Evolutionary conservation across 2,329 filamentous ascomycete species (phyloP).

Genomic region (Venturia carpophila): DNA sequence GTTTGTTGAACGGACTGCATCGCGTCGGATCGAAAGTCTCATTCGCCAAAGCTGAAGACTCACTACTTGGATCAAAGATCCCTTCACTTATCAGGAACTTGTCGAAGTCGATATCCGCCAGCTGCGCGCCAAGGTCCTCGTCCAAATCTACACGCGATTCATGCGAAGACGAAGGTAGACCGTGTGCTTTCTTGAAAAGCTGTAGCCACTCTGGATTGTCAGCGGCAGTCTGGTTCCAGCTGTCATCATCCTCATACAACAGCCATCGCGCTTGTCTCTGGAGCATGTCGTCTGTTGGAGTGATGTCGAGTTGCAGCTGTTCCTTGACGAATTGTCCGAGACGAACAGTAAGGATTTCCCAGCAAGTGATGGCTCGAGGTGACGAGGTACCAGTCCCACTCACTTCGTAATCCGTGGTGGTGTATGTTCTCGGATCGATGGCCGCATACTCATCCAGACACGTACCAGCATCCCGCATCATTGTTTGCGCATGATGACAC

Average conservation of each 20-base stretch:
- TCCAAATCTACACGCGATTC: constrained; percentile 14
- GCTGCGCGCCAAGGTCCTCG: constrained; percentile 18
- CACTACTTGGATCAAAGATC: not conserved
- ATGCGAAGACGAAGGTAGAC: constrained; percentile 13
- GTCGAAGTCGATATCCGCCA: constrained; percentile 13
- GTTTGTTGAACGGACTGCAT: not conserved
- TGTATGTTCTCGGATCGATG: not conserved
- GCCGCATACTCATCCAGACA: not conserved
- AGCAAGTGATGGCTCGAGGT: constrained; percentile 34
- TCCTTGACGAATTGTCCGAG: constrained; percentile 39
- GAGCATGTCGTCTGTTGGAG: constrained; percentile 43
- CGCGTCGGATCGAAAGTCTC: not conserved
- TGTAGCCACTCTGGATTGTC: constrained; percentile 27
- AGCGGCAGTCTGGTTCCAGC: constrained; percentile 39
- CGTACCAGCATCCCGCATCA: not conserved
- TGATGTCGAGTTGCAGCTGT: constrained; percentile 31
- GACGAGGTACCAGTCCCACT: constrained; percentile 14
- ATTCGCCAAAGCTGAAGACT: not conserved
- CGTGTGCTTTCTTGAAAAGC: constrained; percentile 21
- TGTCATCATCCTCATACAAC: constrained; percentile 42
- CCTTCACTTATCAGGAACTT: constrained; percentile 7
- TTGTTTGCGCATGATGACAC: not conserved
- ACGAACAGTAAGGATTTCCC: constrained; percentile 42
- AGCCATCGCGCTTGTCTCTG: constrained; percentile 41
- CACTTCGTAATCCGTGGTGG: not conserved